Base-by-base conservation (phyloP, 805 yeast genomes). In the Spathaspora passalidarum region DNA sequence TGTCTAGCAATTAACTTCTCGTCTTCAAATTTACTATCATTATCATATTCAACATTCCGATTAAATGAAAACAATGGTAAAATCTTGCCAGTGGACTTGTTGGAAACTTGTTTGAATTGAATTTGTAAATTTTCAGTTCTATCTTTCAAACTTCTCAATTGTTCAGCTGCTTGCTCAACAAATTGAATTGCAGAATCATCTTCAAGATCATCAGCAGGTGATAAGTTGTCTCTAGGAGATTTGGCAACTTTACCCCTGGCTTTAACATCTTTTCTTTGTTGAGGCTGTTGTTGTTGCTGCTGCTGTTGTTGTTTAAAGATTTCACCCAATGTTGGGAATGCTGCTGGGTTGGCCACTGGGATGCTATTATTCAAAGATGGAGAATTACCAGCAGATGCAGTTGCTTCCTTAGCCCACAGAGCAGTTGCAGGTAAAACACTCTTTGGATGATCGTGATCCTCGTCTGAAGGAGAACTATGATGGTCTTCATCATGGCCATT, bases 341-440 rank as follows among this genome's bases (percentile, higher is more conserved):
- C 79, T 4, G 80, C 72, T 13, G 76, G 59, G 54, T 76, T 72
- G 3, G 81, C 69, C 51, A 76, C 59, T 18, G 69, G 65, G 5
- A 66, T 58, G 49, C 57, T 61, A 43, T 56, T 59, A 38, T 61
- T 60, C 6, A 63, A 65, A 3, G 74, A 56, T 6, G 79, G 76
- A 2, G 76, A 68, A 44, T 38, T 48, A 29, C 62, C 59, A 29
- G 62, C 64, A 7, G 64, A 61, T 11, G 50, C 53, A 11, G 59
- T 48, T 32, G 49, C 47, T 19, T 52, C 54, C 48, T 62, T 64
- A 5, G 73, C 72, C 91, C 91, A 84, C 3, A 86, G 80, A 1
- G 85, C 88, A 16, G 89, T 78, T 1, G 85, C 76, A 7, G 94
- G 94, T 43, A 87, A 72, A 2, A 82, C 77, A 3, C 80, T 43